Percentiles rank a stretch among this genome's conserved stretches.
Evolutionary conservation across 1,139 yeast species (phyloP).

Genomic region (Pichia cactophila): DNA sequence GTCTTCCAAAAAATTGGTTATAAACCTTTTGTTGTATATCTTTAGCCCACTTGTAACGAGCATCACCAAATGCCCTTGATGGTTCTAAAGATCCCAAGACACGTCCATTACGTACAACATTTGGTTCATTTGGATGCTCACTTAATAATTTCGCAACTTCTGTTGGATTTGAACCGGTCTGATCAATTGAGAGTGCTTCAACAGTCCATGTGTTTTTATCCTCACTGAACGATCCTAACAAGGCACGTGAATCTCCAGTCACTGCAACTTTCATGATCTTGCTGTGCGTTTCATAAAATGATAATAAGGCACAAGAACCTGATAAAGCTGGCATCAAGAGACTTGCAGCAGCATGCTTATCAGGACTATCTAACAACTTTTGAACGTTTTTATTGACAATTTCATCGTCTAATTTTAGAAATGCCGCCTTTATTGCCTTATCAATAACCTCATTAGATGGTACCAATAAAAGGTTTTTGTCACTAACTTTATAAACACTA

Average conservation of each 20-base stretch:
- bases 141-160: constrained; percentile 78
- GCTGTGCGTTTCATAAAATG: constrained; percentile 76
- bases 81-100: constrained; percentile 95
- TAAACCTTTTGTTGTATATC: constrained; percentile 70
- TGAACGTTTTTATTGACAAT: constrained; percentile 73
- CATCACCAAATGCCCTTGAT: constrained; percentile 95
- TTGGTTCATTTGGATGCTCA: constrained; percentile 90
- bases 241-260: constrained; percentile 93
- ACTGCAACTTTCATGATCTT: constrained; percentile 80
- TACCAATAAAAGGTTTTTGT: constrained; percentile 35
- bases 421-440: constrained; percentile 74
- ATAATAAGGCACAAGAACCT: constrained; percentile 87
- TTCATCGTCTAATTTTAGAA: constrained; percentile 76
- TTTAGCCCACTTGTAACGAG: constrained; percentile 78
- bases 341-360: constrained; percentile 60
- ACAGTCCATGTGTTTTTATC: constrained; percentile 77
- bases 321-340: constrained; percentile 86
- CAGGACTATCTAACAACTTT: constrained; percentile 56
- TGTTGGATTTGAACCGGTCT: constrained; percentile 84
- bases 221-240: constrained; percentile 64
- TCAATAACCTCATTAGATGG: constrained; percentile 68
- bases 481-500: constrained; percentile 52
- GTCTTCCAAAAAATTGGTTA: constrained; percentile 74
- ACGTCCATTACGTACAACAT: constrained; percentile 79
- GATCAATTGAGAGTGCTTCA: constrained; percentile 79